Base-by-base conservation (phyloP, 441 rosid genomes). In the Arabidopsis hybrid region DNA sequence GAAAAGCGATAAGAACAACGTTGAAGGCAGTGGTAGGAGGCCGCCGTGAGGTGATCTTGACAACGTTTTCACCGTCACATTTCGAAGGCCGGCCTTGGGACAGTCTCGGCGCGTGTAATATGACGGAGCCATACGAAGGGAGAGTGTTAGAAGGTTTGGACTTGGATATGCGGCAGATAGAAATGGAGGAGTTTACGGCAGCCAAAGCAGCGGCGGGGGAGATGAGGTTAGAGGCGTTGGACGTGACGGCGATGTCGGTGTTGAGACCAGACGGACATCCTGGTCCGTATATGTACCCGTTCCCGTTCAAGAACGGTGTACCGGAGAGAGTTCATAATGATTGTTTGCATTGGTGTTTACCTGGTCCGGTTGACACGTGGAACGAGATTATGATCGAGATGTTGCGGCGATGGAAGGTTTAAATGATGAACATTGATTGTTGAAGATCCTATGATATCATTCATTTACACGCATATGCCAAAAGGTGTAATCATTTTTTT, bases 341-440 rank as follows among this genome's bases (percentile, higher is more conserved):
- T 65, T 95, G 99, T 71, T 87, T 95, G 4, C 99, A 92, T 71
- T 95, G 99, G 99, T 95, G 99, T 77, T 71, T 95, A 55, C 99
- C 99, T 10, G 99, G 99, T 55, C 92, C 99, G 8, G 67, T 95
- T 1, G 99, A 95, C 77, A 87, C 99, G 12, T 95, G 99, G 99
- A 95, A 92, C 73, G 88, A 88, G 82, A 89, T 95, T 66, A 65
- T 92, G 62, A 66, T 91, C 4, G 83, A 87, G 67, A 73, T 87
- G 72, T 66, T 90, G 43, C 85, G 85, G 80, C 88, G 85, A 71
- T 86, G 96, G 97, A 77, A 12, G 66, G 73, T 86, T 39, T 67
- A 56, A 75, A 61, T 59, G 68, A 74, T 74, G 56, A 51, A 65
- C 7, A 8, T 58, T 67, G 62, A 60, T 68, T 68, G 39, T 67